These are phyloP conservation scores for Zygosaccharomyces sapae DNA, from an alignment of 1,139 yeast species.

Conservation along the genomic window DNA sequence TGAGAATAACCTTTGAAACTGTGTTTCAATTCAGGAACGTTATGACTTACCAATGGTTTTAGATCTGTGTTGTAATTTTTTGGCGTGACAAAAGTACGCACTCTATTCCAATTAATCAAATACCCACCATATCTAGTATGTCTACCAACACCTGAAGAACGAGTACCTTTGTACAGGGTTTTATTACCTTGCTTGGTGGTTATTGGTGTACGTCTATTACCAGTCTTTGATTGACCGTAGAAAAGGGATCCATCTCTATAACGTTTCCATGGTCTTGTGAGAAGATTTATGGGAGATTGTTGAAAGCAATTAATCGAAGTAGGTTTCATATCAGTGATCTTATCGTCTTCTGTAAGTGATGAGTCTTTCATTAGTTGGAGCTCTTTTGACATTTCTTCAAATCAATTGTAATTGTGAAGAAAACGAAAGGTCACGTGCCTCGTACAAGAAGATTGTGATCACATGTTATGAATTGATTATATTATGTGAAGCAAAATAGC, in stretches of 20 bases:
- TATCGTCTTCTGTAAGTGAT: background rate
- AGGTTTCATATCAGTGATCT: slow-evolving; percentile 47
- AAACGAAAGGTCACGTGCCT: background rate
- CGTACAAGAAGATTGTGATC: background rate
- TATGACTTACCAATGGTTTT: slow-evolving; percentile 71
- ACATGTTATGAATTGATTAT: background rate
- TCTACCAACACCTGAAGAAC: slow-evolving; percentile 89
- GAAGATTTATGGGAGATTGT: slow-evolving; percentile 46
- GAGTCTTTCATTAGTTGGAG: background rate
- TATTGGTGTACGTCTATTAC: slow-evolving; percentile 79
- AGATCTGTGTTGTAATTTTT: slow-evolving; percentile 45
- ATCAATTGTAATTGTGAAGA: background rate
- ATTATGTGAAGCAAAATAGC: background rate
- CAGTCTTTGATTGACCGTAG: slow-evolving; percentile 72
- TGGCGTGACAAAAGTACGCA: slow-evolving; percentile 88
- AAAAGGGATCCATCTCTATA: slow-evolving; percentile 78
- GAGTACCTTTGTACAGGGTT: slow-evolving; percentile 90
- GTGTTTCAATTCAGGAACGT: slow-evolving; percentile 67
- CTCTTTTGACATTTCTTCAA: background rate
- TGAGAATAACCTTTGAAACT: slow-evolving; percentile 63
- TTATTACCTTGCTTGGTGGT: slow-evolving; percentile 94
- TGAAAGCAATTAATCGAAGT: slow-evolving; percentile 51
- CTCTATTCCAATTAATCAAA: slow-evolving; percentile 76
- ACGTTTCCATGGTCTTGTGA: slow-evolving; percentile 87
- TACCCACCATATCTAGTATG: slow-evolving; percentile 73